Conservation (phyloP, 208 protist genomes). For the Herpetomonas samuelpessoai region DNA sequence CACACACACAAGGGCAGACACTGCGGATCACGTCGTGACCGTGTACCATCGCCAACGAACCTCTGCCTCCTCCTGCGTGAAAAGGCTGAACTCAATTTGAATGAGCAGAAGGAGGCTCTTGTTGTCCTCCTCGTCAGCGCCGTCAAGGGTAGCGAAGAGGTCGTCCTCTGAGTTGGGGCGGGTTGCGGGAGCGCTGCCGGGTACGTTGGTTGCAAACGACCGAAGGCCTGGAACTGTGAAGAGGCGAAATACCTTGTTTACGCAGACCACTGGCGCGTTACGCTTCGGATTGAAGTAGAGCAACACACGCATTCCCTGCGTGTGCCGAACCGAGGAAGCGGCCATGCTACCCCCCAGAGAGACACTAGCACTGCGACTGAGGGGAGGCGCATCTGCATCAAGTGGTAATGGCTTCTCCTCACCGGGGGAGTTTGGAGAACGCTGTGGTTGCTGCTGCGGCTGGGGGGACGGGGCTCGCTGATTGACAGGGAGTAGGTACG, state of each 20-base stretch:
- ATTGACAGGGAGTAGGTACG: conserved; percentile 12
- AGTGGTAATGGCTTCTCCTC: background rate
- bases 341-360: background rate
- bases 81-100: conserved; percentile 49
- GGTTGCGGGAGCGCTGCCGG: background rate
- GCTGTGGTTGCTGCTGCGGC: no score
- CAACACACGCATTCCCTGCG: conserved; percentile 41
- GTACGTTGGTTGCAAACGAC: conserved; percentile 5
- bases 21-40: conserved; percentile 9
- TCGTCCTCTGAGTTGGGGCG: background rate
- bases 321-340: background rate
- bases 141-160: background rate
- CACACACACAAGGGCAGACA: conserved; percentile 6
- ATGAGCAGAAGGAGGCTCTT: conserved; percentile 49
- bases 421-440: background rate
- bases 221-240: conserved; percentile 31
- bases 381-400: background rate
- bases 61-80: conserved; percentile 38
- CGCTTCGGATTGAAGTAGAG: conserved; percentile 41
- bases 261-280: conserved; percentile 40
- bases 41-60: conserved; percentile 56
- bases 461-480: background rate
- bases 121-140: conserved; percentile 5
- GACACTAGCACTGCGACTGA: background rate
- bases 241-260: conserved; percentile 61